phyloP scores from a whole-genome alignment of 2,329 filamentous ascomycete species.

The Fusarium cicatricum region DNA sequence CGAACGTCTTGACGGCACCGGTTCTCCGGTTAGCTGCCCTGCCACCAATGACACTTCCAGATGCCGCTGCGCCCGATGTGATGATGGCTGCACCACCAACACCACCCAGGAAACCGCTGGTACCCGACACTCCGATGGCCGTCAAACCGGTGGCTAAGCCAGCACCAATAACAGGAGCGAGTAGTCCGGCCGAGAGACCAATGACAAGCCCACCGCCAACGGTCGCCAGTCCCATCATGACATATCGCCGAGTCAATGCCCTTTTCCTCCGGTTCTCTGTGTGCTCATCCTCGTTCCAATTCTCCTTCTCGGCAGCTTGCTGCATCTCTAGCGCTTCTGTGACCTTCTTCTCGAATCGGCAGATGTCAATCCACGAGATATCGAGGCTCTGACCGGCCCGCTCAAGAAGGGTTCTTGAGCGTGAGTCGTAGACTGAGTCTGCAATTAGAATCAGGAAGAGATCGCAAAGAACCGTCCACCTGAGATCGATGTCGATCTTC shows the following conservation, averaged over 20 bases:
- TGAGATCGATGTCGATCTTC: slow-evolving; percentile 92
- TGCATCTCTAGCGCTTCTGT: slow-evolving; percentile 98
- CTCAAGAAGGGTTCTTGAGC: slow-evolving; percentile 86
- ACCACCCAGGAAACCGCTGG: slow-evolving; percentile 87
- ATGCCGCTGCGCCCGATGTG: slow-evolving; percentile 85
- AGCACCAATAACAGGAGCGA: slow-evolving; percentile 93
- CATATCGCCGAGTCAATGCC: slow-evolving; percentile 82
- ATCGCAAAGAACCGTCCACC: slow-evolving; percentile 97
- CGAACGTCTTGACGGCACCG: slow-evolving; percentile 93
- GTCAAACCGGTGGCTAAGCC: slow-evolving; percentile 95
- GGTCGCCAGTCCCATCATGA: slow-evolving; percentile 96
- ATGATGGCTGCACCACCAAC: slow-evolving; percentile 94
- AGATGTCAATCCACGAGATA: slow-evolving; percentile 91
- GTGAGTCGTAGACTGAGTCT: slow-evolving; percentile 91
- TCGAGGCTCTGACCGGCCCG: slow-evolving; percentile 81
- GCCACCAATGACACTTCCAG: slow-evolving; percentile 85
- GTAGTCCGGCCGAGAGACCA: slow-evolving; percentile 87
- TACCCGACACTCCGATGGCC: slow-evolving; percentile 91
- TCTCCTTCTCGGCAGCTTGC: slow-evolving; percentile 91
- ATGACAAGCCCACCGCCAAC: slow-evolving; percentile 96
- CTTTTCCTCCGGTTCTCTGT: slow-evolving; percentile 85
- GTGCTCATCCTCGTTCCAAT: slow-evolving; percentile 97
- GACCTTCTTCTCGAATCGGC: slow-evolving; percentile 94
- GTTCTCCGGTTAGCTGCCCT: slow-evolving; percentile 87
- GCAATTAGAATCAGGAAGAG: slow-evolving; percentile 94